Base-by-base conservation (phyloP, 2,329 filamentous ascomycete genomes). In the Elsinoe batatas region DNA sequence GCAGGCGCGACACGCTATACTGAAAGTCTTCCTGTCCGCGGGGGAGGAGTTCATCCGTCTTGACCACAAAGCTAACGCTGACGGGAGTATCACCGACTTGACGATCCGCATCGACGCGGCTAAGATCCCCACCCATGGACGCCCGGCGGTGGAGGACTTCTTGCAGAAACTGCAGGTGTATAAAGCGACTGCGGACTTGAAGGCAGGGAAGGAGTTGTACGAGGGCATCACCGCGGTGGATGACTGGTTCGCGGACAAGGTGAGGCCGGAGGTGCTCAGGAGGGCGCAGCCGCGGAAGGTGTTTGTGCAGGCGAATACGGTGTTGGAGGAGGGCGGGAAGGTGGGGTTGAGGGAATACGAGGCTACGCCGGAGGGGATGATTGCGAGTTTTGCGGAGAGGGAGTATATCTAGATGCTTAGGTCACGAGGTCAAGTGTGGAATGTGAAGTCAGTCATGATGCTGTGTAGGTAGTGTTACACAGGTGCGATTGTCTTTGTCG, bases 291-390 rank as follows among this genome's bases (percentile, higher is more conserved):
- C 87, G n/a, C 76, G 87, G 58, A 91, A 91, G 76, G 85, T 96
- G 43, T 96, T 95, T 73, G 89, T 96, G 54, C 91, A 96, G 74
- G 89, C 88, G 58, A 97, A 95, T 70, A 96, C 91, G 0, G 79
- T 84, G 56, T 67, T 93, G 38, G 71, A 72, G 60, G 72, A 70
- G 1, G 88, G 86, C 57, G 80, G 83, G 7, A 8, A 8, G 68
- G 87, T 94, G 30, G 78, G 76, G 12, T 71, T 95, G 70, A 87
- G 84, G 73, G 89, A 96, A 73, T 96, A 96, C 71, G 88, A 94
- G 62, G 79, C 90, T 1, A 87, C 82, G 5, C 74, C 84, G 5
- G 80, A 87, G 69, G 91, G 91, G 5, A 83, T 97, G 75, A 84
- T 95, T 59, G 78, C 88, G 76, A 93, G 88, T 70, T 94, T 68